These are phyloP conservation scores for Pulicaria dysenterica DNA, from an alignment of 129 eudicot species.

Conservation along the genomic window DNA sequence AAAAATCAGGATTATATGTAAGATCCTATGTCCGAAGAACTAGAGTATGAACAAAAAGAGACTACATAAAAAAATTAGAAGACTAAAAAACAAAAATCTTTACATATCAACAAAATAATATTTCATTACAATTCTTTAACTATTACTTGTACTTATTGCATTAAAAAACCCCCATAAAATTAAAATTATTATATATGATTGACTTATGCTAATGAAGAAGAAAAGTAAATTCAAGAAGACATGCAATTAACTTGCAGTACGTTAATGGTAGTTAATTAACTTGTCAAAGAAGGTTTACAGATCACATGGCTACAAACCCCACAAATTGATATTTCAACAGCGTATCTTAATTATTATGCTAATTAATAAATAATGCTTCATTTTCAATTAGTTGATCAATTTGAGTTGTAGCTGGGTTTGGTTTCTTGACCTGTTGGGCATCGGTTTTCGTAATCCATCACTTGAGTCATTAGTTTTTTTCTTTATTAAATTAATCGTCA, in stretches of 20 bases:
- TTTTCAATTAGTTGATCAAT: background rate
- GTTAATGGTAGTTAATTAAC: background rate
- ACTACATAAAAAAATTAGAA: no score
- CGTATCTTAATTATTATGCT: constrained; percentile 12
- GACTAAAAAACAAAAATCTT: no score
- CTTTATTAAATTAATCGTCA: no score
- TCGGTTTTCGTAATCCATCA: no score
- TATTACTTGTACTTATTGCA: background rate
- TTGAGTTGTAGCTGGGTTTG: background rate
- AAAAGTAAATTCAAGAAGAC: background rate
- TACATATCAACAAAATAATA: no score
- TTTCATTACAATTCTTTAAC: no score
- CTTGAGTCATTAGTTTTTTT: no score
- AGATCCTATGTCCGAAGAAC: no score
- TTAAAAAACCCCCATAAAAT: background rate
- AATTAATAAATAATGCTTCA: background rate
- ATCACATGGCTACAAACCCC: constrained; percentile 16
- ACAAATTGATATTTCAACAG: constrained; percentile 10
- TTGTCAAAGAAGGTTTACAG: constrained; percentile 11
- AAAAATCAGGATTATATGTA: no score
- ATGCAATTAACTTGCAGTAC: background rate
- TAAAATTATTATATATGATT: background rate
- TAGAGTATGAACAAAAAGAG: no score
- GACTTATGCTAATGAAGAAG: background rate
- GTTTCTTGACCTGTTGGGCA: no score